phyloP scores from a whole-genome alignment of 2,329 filamentous ascomycete species.

The Zasmidium angulare region DNA sequence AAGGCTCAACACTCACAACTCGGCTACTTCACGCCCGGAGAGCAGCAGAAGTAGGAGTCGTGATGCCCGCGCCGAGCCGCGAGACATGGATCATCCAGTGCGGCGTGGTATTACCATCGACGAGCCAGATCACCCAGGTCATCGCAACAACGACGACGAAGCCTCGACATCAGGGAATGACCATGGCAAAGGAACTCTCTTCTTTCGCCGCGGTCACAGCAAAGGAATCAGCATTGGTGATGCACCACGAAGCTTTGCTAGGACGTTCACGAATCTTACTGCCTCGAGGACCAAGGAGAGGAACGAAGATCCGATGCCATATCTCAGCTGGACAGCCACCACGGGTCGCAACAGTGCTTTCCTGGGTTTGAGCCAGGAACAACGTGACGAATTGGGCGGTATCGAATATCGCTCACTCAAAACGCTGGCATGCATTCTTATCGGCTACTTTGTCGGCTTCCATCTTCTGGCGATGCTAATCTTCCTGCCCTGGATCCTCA shows the following conservation, averaged over 20 bases:
- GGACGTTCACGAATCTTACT: constrained; percentile 61
- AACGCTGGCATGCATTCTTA: constrained; percentile 74
- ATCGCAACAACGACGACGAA: constrained; percentile 22
- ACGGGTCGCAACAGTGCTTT: constrained; percentile 92
- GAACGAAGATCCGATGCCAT: constrained; percentile 68
- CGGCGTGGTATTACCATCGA: constrained; percentile 65
- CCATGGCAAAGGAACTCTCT: constrained; percentile 11
- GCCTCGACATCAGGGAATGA: constrained; percentile 22
- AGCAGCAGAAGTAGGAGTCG: not conserved
- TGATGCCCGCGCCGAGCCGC: constrained; percentile 8
- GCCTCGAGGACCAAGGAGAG: constrained; percentile 44
- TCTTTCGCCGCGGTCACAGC: constrained; percentile 5
- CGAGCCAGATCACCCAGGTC: constrained; percentile 55
- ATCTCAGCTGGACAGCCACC: constrained; percentile 91
- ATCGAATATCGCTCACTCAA: constrained; percentile 95
- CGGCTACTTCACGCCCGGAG: constrained; percentile 2
- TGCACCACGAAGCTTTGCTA: constrained; percentile 34
- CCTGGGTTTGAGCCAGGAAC: constrained; percentile 80
- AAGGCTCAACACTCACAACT: constrained; percentile 30
- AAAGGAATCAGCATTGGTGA: constrained; percentile 13
- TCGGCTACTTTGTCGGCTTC: constrained; percentile 79
- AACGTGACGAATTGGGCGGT: constrained; percentile 90
- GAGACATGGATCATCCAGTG: constrained; percentile 38
- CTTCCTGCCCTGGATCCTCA: constrained; percentile 77
- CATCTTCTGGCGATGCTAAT: constrained; percentile 73